Percentiles rank a stretch among this genome's conserved stretches.
Evolutionary conservation across 208 protist species (phyloP).

Genomic region (Leishmania mexicana): DNA sequence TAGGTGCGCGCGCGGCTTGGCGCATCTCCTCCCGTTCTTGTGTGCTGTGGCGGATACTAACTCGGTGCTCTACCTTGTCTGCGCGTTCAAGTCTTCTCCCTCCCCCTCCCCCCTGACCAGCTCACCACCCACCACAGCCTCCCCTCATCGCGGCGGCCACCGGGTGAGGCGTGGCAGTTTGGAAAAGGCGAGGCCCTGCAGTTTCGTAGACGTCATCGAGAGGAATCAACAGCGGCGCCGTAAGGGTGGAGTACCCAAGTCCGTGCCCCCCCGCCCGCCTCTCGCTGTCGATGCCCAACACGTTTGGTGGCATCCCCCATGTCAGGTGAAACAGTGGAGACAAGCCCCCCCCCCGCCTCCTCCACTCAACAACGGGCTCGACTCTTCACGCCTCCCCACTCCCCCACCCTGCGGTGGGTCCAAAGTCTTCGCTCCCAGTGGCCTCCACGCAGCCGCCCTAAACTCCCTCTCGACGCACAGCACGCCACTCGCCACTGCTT

Average conservation of each 20-base stretch:
- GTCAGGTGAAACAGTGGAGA: too few relatives aligned
- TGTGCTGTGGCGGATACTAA: background rate
- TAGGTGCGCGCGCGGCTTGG: too few relatives aligned
- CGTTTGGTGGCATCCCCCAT: too few relatives aligned
- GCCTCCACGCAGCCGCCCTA: background rate
- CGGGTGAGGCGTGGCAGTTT: background rate
- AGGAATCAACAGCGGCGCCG: background rate
- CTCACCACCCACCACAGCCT: background rate
- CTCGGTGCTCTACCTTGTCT: background rate
- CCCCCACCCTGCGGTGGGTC: background rate
- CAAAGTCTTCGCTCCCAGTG: background rate
- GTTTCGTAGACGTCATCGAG: background rate
- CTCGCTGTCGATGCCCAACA: too few relatives aligned
- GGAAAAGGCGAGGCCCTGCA: background rate
- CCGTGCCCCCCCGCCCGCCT: background rate
- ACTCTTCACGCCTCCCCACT: background rate
- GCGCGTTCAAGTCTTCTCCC: background rate
- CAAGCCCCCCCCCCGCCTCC: background rate
- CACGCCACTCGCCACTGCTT: background rate
- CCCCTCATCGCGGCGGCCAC: background rate
- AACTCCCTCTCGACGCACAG: background rate
- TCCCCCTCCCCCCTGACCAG: background rate
- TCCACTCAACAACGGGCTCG: background rate
- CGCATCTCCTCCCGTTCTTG: too few relatives aligned
- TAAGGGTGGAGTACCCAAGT: background rate